Evolutionary conservation across 2,329 filamentous ascomycete genomes (phyloP), one percentile per base, ranked within the genome.

Genomic region (Leptographium galeiforme): DNA sequence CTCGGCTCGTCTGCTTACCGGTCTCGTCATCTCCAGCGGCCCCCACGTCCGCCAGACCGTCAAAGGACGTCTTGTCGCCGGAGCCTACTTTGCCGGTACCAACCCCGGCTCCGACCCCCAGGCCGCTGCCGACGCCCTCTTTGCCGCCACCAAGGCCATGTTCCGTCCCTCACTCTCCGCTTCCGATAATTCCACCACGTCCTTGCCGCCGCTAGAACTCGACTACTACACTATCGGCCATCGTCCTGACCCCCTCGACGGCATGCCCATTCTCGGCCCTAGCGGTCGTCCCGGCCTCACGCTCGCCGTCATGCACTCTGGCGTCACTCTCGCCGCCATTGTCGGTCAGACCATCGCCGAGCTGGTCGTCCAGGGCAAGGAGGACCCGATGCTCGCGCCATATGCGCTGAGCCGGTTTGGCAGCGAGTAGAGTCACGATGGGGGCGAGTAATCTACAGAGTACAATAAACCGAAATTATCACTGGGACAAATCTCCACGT

Each of bases 251-350:
- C 63, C 63, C 0, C 33, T 58, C 40, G 64, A 66, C 48, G 63
- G 63, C 1, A 50, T 62, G 33, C 63, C 63, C 2, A 63, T 64
- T 18, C 57, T 65, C 2, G 63, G 63, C 6, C 32, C 57, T 6
- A 63, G 57, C 11, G 63, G 63, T 1, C 19, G 58, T 32, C 51
- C 62, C 2, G 64, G 63, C 1, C 53, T 66, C 8, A 61, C 59
- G 3, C 51, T 66, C 40, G 64, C 63, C 0, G 63, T 64, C 2
- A 66, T 65, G 64, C 63, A 66, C 54, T 64, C 62, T 1, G 62
- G 62, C 13, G 62, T 65, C 4, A 63, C 62, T 1, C 55, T 62
- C 46, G 58, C 61, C 2, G 60, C 62, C 6, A 43, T 60, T 33
- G 62, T 63, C 0, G 63, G 63, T 4, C 51, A 63, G 46, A 43